Conservation (phyloP, 306 rosid species). For the Prunus persica region DNA sequence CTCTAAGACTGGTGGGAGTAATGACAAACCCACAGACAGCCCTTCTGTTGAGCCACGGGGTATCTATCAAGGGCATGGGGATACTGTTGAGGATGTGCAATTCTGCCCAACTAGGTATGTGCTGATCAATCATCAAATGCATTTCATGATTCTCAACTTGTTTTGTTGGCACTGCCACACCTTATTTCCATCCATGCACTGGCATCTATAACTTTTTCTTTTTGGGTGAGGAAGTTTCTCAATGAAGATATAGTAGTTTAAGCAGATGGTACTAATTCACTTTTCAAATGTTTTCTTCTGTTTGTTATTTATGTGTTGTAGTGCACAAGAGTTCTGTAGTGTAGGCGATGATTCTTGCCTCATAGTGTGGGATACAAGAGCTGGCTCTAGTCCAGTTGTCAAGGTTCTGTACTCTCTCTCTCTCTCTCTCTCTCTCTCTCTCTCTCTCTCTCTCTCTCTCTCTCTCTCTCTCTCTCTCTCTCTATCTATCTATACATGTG, state of each 20-base stretch:
- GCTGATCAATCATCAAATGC: not conserved
- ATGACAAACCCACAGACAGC: constrained; percentile 60
- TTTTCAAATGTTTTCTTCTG: constrained; percentile 5
- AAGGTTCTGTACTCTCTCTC: constrained; percentile 38
- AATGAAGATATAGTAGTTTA: not conserved
- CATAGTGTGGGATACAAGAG: constrained; percentile 85
- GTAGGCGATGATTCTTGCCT: constrained; percentile 93
- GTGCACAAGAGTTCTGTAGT: constrained; percentile 56
- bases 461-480: not conserved
- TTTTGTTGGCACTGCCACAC: not conserved
- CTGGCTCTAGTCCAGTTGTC: constrained; percentile 63
- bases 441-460: not conserved
- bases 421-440: not conserved
- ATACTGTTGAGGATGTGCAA: constrained; percentile 97
- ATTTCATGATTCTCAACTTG: constrained; percentile 7
- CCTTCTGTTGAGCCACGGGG: constrained; percentile 93
- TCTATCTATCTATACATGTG: not conserved
- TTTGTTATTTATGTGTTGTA: constrained; percentile 12
- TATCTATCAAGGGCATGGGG: constrained; percentile 78
- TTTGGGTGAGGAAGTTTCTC: not conserved
- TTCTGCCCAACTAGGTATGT: constrained; percentile 94
- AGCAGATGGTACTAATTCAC: not conserved
- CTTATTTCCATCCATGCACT: not conserved
- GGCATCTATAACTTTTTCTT: not conserved
- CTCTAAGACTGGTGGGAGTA: constrained; percentile 61